Conservation (phyloP, 805 yeast species). For the Spencermartinsiella europaea region DNA sequence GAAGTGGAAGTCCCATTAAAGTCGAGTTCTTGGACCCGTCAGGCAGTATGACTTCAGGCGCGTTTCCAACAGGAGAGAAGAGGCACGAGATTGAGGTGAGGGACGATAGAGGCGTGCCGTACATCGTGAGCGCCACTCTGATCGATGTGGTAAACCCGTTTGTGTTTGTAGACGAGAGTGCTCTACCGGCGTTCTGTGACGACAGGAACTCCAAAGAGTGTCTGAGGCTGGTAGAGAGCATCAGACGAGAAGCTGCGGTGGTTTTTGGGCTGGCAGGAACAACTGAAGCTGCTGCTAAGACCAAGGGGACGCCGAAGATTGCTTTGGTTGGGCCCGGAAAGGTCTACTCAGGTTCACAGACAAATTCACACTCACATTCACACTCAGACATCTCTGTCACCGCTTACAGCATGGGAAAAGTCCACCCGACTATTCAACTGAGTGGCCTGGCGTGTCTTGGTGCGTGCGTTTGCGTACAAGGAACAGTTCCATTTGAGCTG, state of each 20-base stretch:
- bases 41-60: slow-evolving; percentile 4
- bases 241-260: slow-evolving; percentile 6
- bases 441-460: slow-evolving; percentile 9
- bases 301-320: slow-evolving; percentile 6
- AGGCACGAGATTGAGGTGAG: background rate
- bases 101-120: background rate
- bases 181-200: slow-evolving; percentile 1
- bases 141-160: slow-evolving; percentile 9
- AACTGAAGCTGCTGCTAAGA: slow-evolving; percentile 1
- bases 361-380: too few species aligned
- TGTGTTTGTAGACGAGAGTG: slow-evolving; percentile 5
- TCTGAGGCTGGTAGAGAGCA: background rate
- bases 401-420: slow-evolving; percentile 12
- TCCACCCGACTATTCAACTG: slow-evolving; percentile 7
- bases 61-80: slow-evolving; percentile 4
- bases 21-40: slow-evolving; percentile 9
- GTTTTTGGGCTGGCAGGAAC: slow-evolving; percentile 2
- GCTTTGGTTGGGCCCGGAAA: background rate
- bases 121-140: background rate
- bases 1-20: slow-evolving; percentile 4
- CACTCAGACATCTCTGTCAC: slow-evolving; percentile 2
- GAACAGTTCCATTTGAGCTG: slow-evolving; percentile 2
- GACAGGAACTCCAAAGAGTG: background rate
- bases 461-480: slow-evolving; percentile 1
- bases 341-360: too few species aligned